phyloP scores from a whole-genome alignment of 108 stramenopile species.

The Nannochloropsis salina region DNA sequence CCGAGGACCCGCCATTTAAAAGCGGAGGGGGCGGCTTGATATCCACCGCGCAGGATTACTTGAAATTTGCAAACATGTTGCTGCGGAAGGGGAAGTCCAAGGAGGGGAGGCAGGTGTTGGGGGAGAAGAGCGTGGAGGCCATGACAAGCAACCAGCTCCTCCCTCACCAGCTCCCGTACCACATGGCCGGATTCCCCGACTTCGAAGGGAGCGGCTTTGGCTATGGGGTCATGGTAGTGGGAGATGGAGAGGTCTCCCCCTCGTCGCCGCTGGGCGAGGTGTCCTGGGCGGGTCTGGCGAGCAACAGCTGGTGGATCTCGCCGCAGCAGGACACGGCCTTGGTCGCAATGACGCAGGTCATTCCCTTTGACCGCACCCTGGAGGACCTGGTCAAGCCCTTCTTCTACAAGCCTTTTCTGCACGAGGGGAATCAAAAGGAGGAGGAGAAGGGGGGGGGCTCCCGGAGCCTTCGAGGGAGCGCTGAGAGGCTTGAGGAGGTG shows the following conservation, averaged over 20 bases:
- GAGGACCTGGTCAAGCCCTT: neutral
- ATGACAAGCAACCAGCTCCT: slow-evolving; percentile 13
- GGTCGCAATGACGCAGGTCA: slow-evolving; percentile 10
- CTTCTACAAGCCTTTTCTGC: neutral
- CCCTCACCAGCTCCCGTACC: neutral
- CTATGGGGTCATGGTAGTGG: neutral
- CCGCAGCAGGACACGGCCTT: neutral
- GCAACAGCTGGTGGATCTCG: slow-evolving; percentile 19
- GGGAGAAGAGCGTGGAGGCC: neutral
- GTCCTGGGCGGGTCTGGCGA: slow-evolving; percentile 2
- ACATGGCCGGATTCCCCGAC: neutral
- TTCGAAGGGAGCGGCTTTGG: neutral
- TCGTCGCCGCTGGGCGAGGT: neutral
- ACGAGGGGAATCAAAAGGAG: neutral
- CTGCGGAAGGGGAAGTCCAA: neutral
- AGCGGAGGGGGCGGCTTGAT: neutral
- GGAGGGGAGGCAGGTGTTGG: neutral
- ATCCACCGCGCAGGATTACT: neutral
- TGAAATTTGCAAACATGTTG: neutral
- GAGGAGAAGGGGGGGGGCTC: neutral
- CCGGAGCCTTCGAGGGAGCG: neutral
- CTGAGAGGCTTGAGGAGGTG: neutral
- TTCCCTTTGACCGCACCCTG: neutral
- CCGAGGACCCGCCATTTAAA: neutral
- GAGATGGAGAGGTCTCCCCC: neutral